These are phyloP conservation scores for Sporothrix pseudoabietina DNA, from an alignment of 2,329 filamentous ascomycete species.

Conservation along the genomic window DNA sequence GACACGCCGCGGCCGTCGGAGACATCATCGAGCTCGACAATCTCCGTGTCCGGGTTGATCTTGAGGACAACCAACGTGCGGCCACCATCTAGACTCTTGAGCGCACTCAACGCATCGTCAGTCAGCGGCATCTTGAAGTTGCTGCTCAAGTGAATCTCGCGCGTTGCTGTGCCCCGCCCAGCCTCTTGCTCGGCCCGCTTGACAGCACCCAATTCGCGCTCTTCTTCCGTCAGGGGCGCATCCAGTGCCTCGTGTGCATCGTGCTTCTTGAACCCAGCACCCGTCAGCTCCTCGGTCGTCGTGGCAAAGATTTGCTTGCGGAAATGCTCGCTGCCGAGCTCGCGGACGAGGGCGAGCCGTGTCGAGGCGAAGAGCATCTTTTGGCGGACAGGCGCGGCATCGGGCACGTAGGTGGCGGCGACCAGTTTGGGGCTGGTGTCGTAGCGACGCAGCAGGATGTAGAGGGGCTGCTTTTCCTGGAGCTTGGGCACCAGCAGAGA, in stretches of 20 bases:
- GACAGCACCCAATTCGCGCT: constrained; percentile 69
- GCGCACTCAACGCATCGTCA: constrained; percentile 64
- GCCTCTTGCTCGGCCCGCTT: constrained; percentile 75
- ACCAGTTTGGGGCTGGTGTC: constrained; percentile 60
- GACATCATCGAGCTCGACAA: constrained; percentile 61
- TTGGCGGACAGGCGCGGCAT: constrained; percentile 75
- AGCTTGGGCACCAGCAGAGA: constrained; percentile 63
- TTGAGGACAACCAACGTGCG: constrained; percentile 56
- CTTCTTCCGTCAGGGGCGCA: constrained; percentile 78
- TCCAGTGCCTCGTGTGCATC: constrained; percentile 65
- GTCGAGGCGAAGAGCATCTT: constrained; percentile 87
- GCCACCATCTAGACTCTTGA: constrained; percentile 59
- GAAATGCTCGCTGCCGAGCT: constrained; percentile 78
- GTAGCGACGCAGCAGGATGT: constrained; percentile 73
- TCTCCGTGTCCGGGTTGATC: constrained; percentile 71
- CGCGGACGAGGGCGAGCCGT: constrained; percentile 71
- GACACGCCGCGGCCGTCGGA: constrained; percentile 47
- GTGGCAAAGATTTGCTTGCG: constrained; percentile 75
- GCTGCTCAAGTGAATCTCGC: constrained; percentile 62
- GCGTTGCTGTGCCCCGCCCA: constrained; percentile 64
- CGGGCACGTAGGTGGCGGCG: constrained; percentile 77
- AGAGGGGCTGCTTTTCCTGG: constrained; percentile 67
- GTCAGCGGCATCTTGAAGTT: constrained; percentile 60
- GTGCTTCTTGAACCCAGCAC: constrained; percentile 70
- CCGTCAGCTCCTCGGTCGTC: constrained; percentile 67